Percentiles rank a stretch among this genome's conserved stretches.
Evolutionary conservation across 805 yeast species (phyloP).

Genomic region (Candida germanica): DNA sequence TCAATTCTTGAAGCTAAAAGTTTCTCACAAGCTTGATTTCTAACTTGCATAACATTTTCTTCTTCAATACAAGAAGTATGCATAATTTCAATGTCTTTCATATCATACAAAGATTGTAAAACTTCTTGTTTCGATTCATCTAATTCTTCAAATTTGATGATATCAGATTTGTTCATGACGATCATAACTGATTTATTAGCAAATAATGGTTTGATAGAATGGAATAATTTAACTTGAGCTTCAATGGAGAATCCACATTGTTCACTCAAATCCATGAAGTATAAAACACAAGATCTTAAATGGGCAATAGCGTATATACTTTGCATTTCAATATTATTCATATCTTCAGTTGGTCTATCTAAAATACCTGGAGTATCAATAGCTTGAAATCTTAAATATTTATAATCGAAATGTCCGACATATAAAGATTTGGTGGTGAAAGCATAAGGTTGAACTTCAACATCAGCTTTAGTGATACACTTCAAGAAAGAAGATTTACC

Average conservation of each 20-base stretch:
- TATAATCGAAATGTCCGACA: constrained; percentile 98
- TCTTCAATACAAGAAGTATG: constrained; percentile 90
- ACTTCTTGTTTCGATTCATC: constrained; percentile 70
- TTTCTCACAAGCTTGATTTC: constrained; percentile 97
- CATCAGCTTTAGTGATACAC: constrained; percentile 96
- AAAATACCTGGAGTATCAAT: constrained; percentile 98
- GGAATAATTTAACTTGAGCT: constrained; percentile 95
- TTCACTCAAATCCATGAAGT: constrained; percentile 97
- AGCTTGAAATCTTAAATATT: constrained; percentile 96
- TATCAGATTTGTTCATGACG: constrained; percentile 93
- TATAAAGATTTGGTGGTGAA: constrained; percentile 96
- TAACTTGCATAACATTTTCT: constrained; percentile 91
- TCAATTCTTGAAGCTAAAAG: constrained; percentile 92
- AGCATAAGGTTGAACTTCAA: constrained; percentile 98
- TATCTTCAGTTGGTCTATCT: constrained; percentile 98
- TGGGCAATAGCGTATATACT: constrained; percentile 98
- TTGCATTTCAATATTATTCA: constrained; percentile 99
- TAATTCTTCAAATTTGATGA: constrained; percentile 80
- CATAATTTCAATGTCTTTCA: constrained; percentile 88
- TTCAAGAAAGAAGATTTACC: constrained; percentile 95
- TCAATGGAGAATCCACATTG: constrained; percentile 98
- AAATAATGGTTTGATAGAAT: constrained; percentile 93
- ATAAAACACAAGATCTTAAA: constrained; percentile 90
- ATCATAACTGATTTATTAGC: constrained; percentile 96
- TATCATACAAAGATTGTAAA: constrained; percentile 59